Base-by-base conservation (phyloP, 2,329 filamentous ascomycete genomes). In the Colletotrichum cordylinicola region DNA sequence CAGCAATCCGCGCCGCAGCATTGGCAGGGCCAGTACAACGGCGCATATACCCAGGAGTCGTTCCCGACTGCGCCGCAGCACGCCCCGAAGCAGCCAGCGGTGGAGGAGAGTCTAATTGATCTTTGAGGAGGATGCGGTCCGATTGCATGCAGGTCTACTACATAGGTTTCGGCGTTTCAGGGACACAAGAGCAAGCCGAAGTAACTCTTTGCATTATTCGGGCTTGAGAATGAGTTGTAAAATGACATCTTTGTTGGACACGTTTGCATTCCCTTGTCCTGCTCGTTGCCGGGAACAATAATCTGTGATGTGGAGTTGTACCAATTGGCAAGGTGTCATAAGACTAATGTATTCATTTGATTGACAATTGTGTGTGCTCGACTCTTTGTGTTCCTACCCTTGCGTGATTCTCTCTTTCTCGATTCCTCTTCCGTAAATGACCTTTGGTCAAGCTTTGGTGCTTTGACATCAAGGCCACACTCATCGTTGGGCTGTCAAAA, bases 91-190 rank as follows among this genome's bases (percentile, higher is more conserved):
- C 87, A 88, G 80, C 90, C 90, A 16, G 89, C 87, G 1, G 89
- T 94, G 62, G 94, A 96, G 84, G 95, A 96, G 84, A 94, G 92
- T 74, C 85, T 97, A 80, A 97, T 97, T 84, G 95, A 97, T 83
- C 88, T 96, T 77, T 96, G 79, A 82, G 56, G 24, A 21, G 60
- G 18, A 4, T 10, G 31, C 35, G 37, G 43, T 62, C 35, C 15
- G 43, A 65, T 58, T 48, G 73, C 73, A 75, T 73, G 48, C 58
- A 73, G 56, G 58, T 48, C 55, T 55, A 33, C 48, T 43, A 37
- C 65, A 65, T 75, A 15, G 43, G 73, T 58, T 61, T 66, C 58
- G 72, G 74, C 72, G 74, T 76, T 75, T 70, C 61, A 62, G 61
- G 65, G 65, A 70, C 65, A 37, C 64, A 58, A 60, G 37, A 66